Conservation (phyloP, 768 basidiomycete genomes). For the Tulasnella calospora region DNA sequence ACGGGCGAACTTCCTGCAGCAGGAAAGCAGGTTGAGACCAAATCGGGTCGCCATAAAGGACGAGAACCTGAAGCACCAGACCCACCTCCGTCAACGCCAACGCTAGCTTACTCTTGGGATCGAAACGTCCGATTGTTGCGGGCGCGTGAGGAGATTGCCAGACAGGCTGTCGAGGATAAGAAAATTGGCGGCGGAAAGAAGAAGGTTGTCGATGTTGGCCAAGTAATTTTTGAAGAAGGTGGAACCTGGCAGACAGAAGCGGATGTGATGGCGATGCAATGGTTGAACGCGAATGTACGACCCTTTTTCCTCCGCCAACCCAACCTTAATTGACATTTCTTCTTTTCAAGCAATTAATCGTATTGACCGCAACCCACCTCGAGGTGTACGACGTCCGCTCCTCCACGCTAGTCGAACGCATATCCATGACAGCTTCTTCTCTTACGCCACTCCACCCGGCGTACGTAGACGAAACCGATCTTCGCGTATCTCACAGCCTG, state of each 20-base stretch:
- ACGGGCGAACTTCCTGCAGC: neutral
- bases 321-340: neutral
- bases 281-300: slow-evolving; percentile 86
- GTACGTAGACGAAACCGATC: neutral
- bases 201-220: slow-evolving; percentile 52
- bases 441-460: slow-evolving; percentile 24
- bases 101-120: slow-evolving; percentile 85
- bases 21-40: neutral
- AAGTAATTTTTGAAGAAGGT: slow-evolving; percentile 57
- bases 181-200: slow-evolving; percentile 44
- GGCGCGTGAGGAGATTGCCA: slow-evolving; percentile 47
- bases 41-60: neutral
- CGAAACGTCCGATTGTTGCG: slow-evolving; percentile 57
- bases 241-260: slow-evolving; percentile 58
- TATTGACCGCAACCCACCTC: slow-evolving; percentile 53
- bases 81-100: slow-evolving; percentile 41
- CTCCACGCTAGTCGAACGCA: slow-evolving; percentile 56
- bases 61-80: slow-evolving; percentile 27
- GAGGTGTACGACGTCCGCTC: slow-evolving; percentile 64
- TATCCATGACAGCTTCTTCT: slow-evolving; percentile 53
- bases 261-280: slow-evolving; percentile 69
- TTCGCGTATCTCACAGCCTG: slow-evolving; percentile 54
- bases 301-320: neutral
- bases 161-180: slow-evolving; percentile 31
- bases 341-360: slow-evolving; percentile 57